Conservation (phyloP, 768 basidiomycete genomes). For the Termitomyces titanicus region DNA sequence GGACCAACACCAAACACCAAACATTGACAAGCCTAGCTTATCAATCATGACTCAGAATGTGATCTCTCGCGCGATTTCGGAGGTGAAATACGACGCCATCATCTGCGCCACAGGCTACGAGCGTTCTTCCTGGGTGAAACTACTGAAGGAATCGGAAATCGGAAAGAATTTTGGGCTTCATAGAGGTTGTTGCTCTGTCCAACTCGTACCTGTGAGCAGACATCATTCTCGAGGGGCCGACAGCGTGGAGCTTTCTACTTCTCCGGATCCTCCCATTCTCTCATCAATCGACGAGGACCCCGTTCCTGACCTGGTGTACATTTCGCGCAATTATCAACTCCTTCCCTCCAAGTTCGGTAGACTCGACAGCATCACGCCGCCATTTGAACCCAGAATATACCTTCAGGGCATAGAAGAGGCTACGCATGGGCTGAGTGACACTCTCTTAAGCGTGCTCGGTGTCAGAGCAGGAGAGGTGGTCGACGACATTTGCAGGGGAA, state of each 20-base stretch:
- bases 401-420: slow-evolving; percentile 34
- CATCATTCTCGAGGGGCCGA: slow-evolving; percentile 4
- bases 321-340: slow-evolving; percentile 41
- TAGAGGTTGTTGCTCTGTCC: slow-evolving; percentile 16
- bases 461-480: slow-evolving; percentile 44
- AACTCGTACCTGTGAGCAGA: slow-evolving; percentile 21
- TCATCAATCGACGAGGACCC: slow-evolving; percentile 10
- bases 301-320: slow-evolving; percentile 22
- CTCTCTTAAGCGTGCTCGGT: slow-evolving; percentile 42
- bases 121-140: slow-evolving; percentile 40
- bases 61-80: slow-evolving; percentile 27
- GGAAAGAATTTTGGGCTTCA: slow-evolving; percentile 34
- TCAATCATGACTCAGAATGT: slow-evolving; percentile 32
- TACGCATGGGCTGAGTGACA: slow-evolving; percentile 41
- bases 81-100: slow-evolving; percentile 40
- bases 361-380: neutral
- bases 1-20: neutral
- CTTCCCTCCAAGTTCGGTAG: slow-evolving; percentile 22
- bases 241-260: slow-evolving; percentile 19
- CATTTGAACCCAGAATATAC: slow-evolving; percentile 26
- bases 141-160: slow-evolving; percentile 37
- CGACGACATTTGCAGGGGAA: slow-evolving; percentile 25
- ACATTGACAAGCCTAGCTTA: slow-evolving; percentile 5
- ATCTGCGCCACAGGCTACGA: slow-evolving; percentile 55
- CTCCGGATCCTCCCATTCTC: neutral